A percentile compares a stretch with the other conserved stretches of the same genome.
Conservation (phyloP, 2,329 filamentous ascomycete genomes). For the Elsinoe ampelina region DNA sequence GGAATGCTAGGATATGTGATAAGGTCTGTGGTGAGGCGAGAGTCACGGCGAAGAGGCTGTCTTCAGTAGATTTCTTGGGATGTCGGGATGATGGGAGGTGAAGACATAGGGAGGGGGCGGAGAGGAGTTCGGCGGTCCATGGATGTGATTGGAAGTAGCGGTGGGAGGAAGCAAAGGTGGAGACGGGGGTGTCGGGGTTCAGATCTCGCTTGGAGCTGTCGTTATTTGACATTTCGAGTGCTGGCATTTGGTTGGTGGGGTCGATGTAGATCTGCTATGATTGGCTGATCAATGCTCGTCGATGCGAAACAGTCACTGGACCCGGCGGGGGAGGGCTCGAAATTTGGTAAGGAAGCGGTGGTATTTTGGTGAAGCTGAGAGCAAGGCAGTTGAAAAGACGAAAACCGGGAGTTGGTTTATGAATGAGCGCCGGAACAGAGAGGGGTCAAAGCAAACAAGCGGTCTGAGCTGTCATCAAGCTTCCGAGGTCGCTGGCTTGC, state of each 20-base stretch:
- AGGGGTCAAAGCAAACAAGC: slow-evolving; percentile 2
- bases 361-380: not conserved
- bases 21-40: slow-evolving; percentile 45
- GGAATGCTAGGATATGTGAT: slow-evolving; percentile 36
- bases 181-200: not conserved
- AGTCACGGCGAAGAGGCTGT: slow-evolving; percentile 46
- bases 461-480: not conserved
- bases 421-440: not conserved
- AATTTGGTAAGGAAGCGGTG: not conserved
- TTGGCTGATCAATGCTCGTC: not conserved
- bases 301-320: not conserved
- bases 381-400: slow-evolving; percentile 9
- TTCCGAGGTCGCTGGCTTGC: slow-evolving; percentile 5
- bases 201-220: not conserved
- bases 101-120: slow-evolving; percentile 31
- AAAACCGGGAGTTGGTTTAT: slow-evolving; percentile 12
- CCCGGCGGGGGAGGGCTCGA: not conserved
- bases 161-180: not conserved
- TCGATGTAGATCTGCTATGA: not conserved
- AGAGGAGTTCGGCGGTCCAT: slow-evolving; percentile 25
- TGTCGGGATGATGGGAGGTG: slow-evolving; percentile 30
- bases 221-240: not conserved
- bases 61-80: slow-evolving; percentile 35
- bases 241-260: not conserved
- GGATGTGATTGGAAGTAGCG: slow-evolving; percentile 24